Base-by-base conservation (phyloP, 805 yeast species). In the Metschnikowia arizonensis region DNA sequence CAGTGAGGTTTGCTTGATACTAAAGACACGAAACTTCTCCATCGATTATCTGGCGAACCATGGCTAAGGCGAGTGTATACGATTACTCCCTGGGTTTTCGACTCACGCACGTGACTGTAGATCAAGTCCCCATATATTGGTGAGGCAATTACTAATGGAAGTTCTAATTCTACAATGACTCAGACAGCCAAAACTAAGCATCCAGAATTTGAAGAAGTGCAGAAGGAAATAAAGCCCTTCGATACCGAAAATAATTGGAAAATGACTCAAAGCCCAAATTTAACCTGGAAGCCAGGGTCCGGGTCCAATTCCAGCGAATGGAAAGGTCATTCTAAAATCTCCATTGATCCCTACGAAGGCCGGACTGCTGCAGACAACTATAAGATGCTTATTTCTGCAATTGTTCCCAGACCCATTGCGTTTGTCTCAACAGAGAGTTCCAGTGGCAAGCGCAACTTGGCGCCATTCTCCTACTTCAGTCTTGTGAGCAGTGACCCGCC, bases 321-420 rank as follows among this genome's bases (percentile, higher is more conserved):
- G 82, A 62, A 65, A 44, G 44, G 56, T 5, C 68, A 73, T 57
- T 58, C 64, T 40, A 81, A 78, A 54, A 43, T 78, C 5, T 61
- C 63, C 33, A 59, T 81, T 44, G 82, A 79, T 55, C 85, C 83
- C 1, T 55, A 61, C 58, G 50, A 42, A 32, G 67, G 63, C 19
- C 63, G 82, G 46, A 52, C 50, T 6, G 64, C 74, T 5, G 57
- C 59, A 4, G 68, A 65, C 39, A 79, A 79, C 60, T 82, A 81
- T 62, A 70, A 66, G 48, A 60, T 77, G 25, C 62, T 82, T 24
- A 69, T 69, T n/a, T 65, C 79, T 10, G 82, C 77, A 1, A 54
- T 82, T 14, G 66, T 72, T 1, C 87, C 87, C 2, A 68, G 87
- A 46, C 85, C 85, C 6, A 70, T 81, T 53, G 86, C 79, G 4